Percentiles rank a stretch among this genome's conserved stretches.
phyloP scores from a whole-genome alignment of 1,139 yeast genomes.

The Cylindricascospora bacillispora region DNA sequence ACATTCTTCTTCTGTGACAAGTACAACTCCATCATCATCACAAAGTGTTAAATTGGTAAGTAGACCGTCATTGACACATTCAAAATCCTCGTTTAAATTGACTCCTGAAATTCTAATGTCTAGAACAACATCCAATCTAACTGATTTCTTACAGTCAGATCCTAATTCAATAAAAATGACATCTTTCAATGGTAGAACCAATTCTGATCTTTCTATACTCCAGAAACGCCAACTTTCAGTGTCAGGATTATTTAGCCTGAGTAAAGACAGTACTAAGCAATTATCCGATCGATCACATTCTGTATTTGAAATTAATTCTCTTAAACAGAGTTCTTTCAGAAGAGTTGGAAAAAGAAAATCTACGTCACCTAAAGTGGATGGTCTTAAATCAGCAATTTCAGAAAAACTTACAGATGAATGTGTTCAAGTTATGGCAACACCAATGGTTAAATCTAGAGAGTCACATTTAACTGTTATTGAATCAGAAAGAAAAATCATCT shows the following conservation, averaged over 20 bases:
- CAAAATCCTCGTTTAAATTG: neutral
- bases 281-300: no score
- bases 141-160: slow-evolving; percentile 16
- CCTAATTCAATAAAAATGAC: slow-evolving; percentile 9
- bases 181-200: slow-evolving; percentile 15
- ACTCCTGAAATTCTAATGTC: slow-evolving; percentile 7
- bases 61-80: slow-evolving; percentile 1
- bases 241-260: neutral
- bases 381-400: slow-evolving; percentile 1
- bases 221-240: slow-evolving; percentile 23
- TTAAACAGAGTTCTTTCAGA: slow-evolving; percentile 14
- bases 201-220: slow-evolving; percentile 21
- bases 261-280: no score
- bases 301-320: no score
- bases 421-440: slow-evolving; percentile 23
- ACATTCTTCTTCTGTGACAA: neutral
- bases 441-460: slow-evolving; percentile 9
- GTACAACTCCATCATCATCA: neutral
- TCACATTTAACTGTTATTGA: neutral
- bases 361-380: slow-evolving; percentile 1
- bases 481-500: neutral
- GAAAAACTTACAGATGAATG: neutral
- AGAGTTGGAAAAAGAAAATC: slow-evolving; percentile 20
- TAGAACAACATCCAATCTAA: slow-evolving; percentile 17
- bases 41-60: slow-evolving; percentile 1